Conservation (phyloP, 2,329 filamentous ascomycete genomes). For the Plenodomus lindquistii region DNA sequence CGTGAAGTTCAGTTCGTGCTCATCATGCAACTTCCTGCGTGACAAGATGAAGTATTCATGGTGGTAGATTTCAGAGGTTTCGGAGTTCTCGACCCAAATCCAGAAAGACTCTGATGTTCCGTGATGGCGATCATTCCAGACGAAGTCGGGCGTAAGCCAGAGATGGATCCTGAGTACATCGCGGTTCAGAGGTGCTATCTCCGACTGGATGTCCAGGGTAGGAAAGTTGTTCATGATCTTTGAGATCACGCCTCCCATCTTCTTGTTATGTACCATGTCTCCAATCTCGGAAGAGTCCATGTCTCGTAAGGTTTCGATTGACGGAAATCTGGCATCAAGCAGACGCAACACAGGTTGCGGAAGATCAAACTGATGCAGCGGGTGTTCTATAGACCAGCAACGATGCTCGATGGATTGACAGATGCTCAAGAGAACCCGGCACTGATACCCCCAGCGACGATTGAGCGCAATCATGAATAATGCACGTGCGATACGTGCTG, state of each 20-base stretch:
- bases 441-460: slow-evolving; percentile 93
- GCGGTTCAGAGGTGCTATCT: slow-evolving; percentile 92
- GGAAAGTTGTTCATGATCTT: slow-evolving; percentile 89
- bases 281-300: slow-evolving; percentile 95
- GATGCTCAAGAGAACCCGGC: slow-evolving; percentile 83
- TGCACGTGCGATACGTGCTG: slow-evolving; percentile 89
- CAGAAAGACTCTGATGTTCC: slow-evolving; percentile 96
- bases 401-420: slow-evolving; percentile 97
- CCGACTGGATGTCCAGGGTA: slow-evolving; percentile 84
- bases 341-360: slow-evolving; percentile 81
- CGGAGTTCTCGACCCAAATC: slow-evolving; percentile 98
- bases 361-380: slow-evolving; percentile 91
- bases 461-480: slow-evolving; percentile 98
- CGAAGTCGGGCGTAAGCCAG: slow-evolving; percentile 84
- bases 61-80: slow-evolving; percentile 96
- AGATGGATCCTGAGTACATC: slow-evolving; percentile 93
- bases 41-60: slow-evolving; percentile 96
- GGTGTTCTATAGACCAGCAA: slow-evolving; percentile 93
- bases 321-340: slow-evolving; percentile 78
- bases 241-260: slow-evolving; percentile 79
- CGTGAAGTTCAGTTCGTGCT: slow-evolving; percentile 97
- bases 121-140: slow-evolving; percentile 92
- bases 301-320: slow-evolving; percentile 82
- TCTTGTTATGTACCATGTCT: slow-evolving; percentile 84
- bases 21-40: slow-evolving; percentile 85